Conservation (phyloP, 2,329 filamentous ascomycete genomes). For the Chrysoporthe puriensis region DNA sequence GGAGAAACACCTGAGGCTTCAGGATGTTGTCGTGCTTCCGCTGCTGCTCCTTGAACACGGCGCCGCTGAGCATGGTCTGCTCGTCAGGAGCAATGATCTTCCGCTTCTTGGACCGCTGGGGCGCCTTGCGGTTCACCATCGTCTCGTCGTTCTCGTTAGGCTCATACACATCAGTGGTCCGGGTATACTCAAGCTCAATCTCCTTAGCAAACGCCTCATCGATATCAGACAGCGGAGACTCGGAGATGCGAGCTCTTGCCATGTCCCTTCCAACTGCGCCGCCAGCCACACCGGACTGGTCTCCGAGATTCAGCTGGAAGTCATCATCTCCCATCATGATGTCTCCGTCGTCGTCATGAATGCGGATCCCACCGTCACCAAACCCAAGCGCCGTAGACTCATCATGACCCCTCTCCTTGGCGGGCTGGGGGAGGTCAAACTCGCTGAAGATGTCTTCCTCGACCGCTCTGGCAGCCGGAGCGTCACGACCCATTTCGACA, state of each 20-base stretch:
- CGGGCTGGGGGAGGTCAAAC: conserved; percentile 58
- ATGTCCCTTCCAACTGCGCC: conserved; percentile 51
- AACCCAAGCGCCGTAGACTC: conserved; percentile 58
- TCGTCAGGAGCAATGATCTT: conserved; percentile 83
- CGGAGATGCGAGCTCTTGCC: conserved; percentile 65
- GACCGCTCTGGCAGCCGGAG: conserved; percentile 66
- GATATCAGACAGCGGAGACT: conserved; percentile 72
- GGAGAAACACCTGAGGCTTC: conserved; percentile 79
- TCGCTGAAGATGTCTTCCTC: conserved; percentile 74
- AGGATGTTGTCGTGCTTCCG: conserved; percentile 84
- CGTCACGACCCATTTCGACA: conserved; percentile 90
- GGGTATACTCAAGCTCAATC: conserved; percentile 61
- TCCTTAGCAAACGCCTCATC: conserved; percentile 65
- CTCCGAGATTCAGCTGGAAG: conserved; percentile 65
- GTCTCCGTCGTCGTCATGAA: conserved; percentile 68
- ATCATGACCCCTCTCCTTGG: conserved; percentile 63
- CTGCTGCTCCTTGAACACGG: conserved; percentile 84
- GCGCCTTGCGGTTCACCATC: conserved; percentile 66
- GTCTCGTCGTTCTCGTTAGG: conserved; percentile 60
- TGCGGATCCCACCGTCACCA: conserved; percentile 58
- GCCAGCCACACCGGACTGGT: conserved; percentile 61
- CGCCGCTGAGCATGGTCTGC: conserved; percentile 75
- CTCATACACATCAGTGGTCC: conserved; percentile 64
- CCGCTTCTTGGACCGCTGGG: conserved; percentile 74
- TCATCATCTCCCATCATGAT: conserved; percentile 65